Evolutionary conservation across 2,329 filamentous ascomycete species (phyloP), one percentile per base, ranked within the genome.

Genomic region (Exophiala viscosa): DNA sequence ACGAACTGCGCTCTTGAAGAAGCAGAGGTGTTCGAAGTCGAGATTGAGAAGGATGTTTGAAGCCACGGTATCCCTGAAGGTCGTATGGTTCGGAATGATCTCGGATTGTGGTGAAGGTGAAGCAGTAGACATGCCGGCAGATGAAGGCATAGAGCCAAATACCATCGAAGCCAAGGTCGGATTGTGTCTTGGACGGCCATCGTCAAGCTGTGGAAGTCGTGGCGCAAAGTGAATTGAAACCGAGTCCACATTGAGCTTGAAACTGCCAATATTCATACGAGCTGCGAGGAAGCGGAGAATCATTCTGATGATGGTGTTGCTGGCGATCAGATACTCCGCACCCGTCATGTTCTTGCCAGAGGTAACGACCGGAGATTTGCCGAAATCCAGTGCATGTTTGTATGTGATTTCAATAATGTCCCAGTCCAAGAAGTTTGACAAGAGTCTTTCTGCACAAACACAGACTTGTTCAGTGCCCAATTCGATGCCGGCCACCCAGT

Each of bases 71-170:
- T 54, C 53, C 46, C 46, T 36, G 45, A 52, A 53, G 10, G 41
- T 48, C 8, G 47, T 34, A 14, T 20, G 18, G 2, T 33, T 35
- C 6, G 52, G 45, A n/a, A 42, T 20, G 14, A 51, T 28, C 33
- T 58, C 53, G 8, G 50, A 48, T 14, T 51, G 51, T 20, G 54
- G 54, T 10, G 48, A 51, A 13, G 48, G 43, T 15, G 57, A 51
- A 28, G 23, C 23, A 28, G 23, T 28, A 13, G 59, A 58, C 39
- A 55, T 45, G 36, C 52, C 48, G 7, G 38, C 40, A 3, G 59
- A 57, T 9, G 60, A 59, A 20, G 59, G 57, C 55, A 62, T 57
- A 11, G 60, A 63, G 11, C 60, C 60, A 58, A 63, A 63, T 8
- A 63, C 60, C 60, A 63, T 61, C 8, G 57, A 50, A 31, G 59